Evolutionary conservation across 345 rosid species (phyloP).

Genomic region (Cardamine chenopodiifolia): DNA sequence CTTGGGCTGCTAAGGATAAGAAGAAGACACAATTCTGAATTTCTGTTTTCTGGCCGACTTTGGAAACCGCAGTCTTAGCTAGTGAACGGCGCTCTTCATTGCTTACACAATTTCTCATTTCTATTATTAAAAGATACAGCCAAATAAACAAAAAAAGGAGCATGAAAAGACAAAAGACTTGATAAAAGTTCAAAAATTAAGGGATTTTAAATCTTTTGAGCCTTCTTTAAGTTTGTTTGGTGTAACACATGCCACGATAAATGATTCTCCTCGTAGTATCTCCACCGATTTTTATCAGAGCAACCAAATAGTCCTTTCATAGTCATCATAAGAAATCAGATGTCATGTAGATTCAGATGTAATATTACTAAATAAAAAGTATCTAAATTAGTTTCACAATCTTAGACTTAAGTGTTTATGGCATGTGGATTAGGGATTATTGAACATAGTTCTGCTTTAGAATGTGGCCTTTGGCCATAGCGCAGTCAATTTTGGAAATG

Average conservation of each 20-base stretch:
- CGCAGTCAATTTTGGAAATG: too few relatives aligned
- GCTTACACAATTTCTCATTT: constrained; percentile 11
- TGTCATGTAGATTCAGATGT: constrained; percentile 30
- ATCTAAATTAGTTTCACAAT: constrained; percentile 1
- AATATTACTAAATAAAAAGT: neutral
- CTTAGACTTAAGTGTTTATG: neutral
- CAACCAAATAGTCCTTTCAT: constrained; percentile 2
- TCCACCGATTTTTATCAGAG: constrained; percentile 21
- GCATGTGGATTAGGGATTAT: constrained; percentile 28
- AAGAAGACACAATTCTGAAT: constrained; percentile 32
- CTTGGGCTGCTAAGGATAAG: constrained; percentile 24
- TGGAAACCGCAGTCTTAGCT: constrained; percentile 32
- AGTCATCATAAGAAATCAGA: neutral
- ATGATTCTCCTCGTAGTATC: constrained; percentile 35
- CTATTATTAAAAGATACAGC: neutral
- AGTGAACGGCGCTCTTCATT: constrained; percentile 25
- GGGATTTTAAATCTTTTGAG: neutral
- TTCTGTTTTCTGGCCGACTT: constrained; percentile 27
- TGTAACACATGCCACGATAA: constrained; percentile 36
- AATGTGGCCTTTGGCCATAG: too few relatives aligned
- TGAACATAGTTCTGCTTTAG: neutral
- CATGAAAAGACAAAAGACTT: constrained; percentile 28
- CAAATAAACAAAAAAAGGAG: neutral
- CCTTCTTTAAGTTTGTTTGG: neutral
- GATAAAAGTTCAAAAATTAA: neutral